Conservation (phyloP, 1,139 yeast species). For the Geotrichum carabidarum region DNA sequence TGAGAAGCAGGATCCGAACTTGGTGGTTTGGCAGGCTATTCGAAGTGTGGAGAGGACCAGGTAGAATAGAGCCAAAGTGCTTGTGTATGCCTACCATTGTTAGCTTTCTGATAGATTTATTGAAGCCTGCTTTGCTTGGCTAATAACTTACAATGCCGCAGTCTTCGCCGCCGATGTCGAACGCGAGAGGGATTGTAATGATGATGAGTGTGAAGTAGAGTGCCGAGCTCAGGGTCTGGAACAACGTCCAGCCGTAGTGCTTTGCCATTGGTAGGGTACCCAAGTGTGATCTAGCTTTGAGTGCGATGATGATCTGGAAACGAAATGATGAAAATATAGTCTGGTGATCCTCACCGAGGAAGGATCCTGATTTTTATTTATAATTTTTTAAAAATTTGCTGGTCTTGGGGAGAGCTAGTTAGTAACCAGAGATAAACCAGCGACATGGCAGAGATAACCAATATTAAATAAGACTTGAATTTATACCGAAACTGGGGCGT, state of each 20-base stretch:
- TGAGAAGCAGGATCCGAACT: conserved; percentile 48
- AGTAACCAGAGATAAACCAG: too few species aligned
- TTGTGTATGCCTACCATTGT: conserved; percentile 53
- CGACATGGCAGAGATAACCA: too few species aligned
- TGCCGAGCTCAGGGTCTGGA: conserved; percentile 29
- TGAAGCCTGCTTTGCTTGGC: too few species aligned
- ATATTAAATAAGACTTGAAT: too few species aligned
- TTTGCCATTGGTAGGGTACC: too few species aligned
- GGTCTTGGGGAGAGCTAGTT: too few species aligned
- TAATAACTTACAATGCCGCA: conserved; percentile 56
- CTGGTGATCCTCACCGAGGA: too few species aligned
- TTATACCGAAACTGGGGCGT: too few species aligned
- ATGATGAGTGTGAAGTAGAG: conserved; percentile 56
- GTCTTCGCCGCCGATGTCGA: conserved; percentile 84
- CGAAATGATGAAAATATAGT: not conserved
- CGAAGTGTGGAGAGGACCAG: conserved; percentile 69
- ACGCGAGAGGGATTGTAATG: conserved; percentile 86
- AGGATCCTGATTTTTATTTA: too few species aligned
- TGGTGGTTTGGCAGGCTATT: conserved; percentile 48
- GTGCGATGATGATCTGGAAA: not conserved
- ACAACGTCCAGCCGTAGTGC: conserved; percentile 9
- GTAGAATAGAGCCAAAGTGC: conserved; percentile 64
- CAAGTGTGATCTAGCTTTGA: not conserved
- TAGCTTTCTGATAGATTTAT: not conserved
- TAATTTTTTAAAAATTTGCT: too few species aligned